phyloP scores from a whole-genome alignment of 331 rosid genomes.

The Pyrus hybrid region DNA sequence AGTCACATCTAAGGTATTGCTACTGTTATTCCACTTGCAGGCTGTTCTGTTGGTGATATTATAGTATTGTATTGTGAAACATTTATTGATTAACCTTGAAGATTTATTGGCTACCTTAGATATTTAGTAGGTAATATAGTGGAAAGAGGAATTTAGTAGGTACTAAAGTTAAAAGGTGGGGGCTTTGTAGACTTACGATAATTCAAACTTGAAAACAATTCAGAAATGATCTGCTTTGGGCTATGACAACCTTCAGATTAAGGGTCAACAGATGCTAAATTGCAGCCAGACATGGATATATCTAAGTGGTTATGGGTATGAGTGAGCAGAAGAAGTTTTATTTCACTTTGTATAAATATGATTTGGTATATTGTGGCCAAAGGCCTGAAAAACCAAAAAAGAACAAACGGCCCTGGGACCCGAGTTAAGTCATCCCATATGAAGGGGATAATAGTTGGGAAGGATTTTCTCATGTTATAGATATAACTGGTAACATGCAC shows the following conservation, averaged over 20 bases:
- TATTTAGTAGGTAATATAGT: neutral
- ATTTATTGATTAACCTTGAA: neutral
- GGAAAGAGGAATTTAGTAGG: neutral
- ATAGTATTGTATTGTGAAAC: neutral
- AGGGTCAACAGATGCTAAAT: neutral
- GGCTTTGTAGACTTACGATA: neutral
- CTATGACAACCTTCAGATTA: neutral
- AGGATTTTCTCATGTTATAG: too few relatives aligned
- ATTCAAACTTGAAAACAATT: neutral
- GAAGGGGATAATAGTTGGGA: too few relatives aligned
- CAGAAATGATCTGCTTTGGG: neutral
- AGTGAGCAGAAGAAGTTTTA: neutral
- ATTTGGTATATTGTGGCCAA: too few relatives aligned
- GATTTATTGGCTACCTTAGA: neutral
- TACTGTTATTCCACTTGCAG: neutral
- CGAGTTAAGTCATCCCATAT: too few relatives aligned
- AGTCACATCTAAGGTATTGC: slow-evolving; percentile 51
- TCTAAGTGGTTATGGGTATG: neutral
- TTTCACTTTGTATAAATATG: too few relatives aligned
- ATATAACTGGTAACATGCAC: too few relatives aligned
- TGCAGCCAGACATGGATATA: neutral
- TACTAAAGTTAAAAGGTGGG: neutral
- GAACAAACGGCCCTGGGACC: too few relatives aligned
- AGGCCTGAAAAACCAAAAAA: too few relatives aligned
- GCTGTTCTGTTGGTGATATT: neutral